These are phyloP conservation scores for Trichoderma brevicompactum DNA, from an alignment of 2,329 filamentous ascomycete species.

Conservation along the genomic window DNA sequence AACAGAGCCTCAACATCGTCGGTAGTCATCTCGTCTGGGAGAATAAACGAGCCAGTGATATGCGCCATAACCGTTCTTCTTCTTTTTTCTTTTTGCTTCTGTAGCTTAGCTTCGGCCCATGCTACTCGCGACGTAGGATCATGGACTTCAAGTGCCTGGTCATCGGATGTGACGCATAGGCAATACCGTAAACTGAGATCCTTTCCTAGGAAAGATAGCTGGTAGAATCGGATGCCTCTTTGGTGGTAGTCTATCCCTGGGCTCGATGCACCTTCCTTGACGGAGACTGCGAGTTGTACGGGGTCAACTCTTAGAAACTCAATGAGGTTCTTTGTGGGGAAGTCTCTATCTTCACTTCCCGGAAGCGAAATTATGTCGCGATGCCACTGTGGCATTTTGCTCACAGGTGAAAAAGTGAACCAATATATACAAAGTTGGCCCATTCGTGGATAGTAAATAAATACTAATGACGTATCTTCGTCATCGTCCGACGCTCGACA, in stretches of 20 bases:
- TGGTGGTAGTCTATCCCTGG: constrained; percentile 41
- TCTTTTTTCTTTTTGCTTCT: constrained; percentile 38
- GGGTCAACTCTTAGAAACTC: constrained; percentile 40
- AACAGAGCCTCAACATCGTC: constrained; percentile 34
- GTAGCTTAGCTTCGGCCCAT: constrained; percentile 36
- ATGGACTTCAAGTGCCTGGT: constrained; percentile 35
- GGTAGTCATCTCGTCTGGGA: constrained; percentile 44
- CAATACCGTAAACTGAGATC: constrained; percentile 51
- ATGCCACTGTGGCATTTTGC: constrained; percentile 44
- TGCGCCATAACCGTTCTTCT: constrained; percentile 38
- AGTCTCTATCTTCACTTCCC: constrained; percentile 23
- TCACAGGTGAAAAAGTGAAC: constrained; percentile 38
- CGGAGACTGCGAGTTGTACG: constrained; percentile 32
- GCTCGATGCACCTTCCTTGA: constrained; percentile 29
- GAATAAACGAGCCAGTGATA: constrained; percentile 42
- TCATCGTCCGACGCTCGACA: constrained; percentile 35
- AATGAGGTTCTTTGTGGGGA: constrained; percentile 28
- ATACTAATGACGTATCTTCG: constrained; percentile 38
- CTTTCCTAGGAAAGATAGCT: constrained; percentile 49
- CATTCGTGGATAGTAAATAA: constrained; percentile 41
- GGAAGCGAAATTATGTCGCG: constrained; percentile 42
- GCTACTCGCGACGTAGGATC: constrained; percentile 38
- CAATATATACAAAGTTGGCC: constrained; percentile 44
- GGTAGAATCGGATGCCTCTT: constrained; percentile 50
- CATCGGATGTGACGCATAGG: constrained; percentile 38